Percentiles rank a stretch among this genome's conserved stretches.
Evolutionary conservation across 495 filamentous ascomycete species (phyloP).

Genomic region (Penicillium angulare): DNA sequence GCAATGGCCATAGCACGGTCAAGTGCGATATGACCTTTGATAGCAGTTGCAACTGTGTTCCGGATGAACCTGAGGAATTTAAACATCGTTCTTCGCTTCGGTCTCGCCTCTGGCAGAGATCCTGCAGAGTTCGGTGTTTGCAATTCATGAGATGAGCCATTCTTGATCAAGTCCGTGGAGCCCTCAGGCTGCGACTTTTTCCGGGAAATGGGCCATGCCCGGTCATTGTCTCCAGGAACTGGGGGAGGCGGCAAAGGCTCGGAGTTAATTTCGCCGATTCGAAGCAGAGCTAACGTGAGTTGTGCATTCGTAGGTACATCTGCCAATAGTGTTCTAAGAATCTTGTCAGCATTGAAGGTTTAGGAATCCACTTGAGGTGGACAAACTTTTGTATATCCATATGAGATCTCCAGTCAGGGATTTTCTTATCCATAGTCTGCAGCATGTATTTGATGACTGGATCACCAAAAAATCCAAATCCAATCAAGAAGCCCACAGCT

Average conservation of each 20-base stretch:
- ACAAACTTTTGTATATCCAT: constrained; percentile 66
- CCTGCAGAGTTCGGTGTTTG: background rate
- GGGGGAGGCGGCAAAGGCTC: constrained; percentile 81
- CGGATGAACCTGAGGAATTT: constrained; percentile 67
- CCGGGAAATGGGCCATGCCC: constrained; percentile 26
- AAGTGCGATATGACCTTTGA: constrained; percentile 67
- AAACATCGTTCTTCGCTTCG: constrained; percentile 47
- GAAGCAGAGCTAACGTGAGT: constrained; percentile 78
- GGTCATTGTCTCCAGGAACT: constrained; percentile 30
- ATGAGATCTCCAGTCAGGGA: constrained; percentile 73
- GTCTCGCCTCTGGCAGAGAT: constrained; percentile 15
- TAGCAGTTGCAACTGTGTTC: constrained; percentile 61
- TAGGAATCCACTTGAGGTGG: background rate
- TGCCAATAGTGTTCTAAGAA: constrained; percentile 65
- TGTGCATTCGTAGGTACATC: constrained; percentile 90
- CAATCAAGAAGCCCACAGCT: constrained; percentile 59
- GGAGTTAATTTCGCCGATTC: constrained; percentile 80
- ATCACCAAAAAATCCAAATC: constrained; percentile 78
- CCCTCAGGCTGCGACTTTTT: constrained; percentile 32
- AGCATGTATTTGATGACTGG: constrained; percentile 63
- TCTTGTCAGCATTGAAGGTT: constrained; percentile 3
- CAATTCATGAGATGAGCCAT: constrained; percentile 12
- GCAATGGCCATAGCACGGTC: constrained; percentile 65
- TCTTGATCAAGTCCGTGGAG: constrained; percentile 14
- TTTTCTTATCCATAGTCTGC: constrained; percentile 60